Percentiles rank a stretch among this genome's conserved stretches.
phyloP scores from a whole-genome alignment of 257 asterid genomes.

The Fraxinus americana region DNA sequence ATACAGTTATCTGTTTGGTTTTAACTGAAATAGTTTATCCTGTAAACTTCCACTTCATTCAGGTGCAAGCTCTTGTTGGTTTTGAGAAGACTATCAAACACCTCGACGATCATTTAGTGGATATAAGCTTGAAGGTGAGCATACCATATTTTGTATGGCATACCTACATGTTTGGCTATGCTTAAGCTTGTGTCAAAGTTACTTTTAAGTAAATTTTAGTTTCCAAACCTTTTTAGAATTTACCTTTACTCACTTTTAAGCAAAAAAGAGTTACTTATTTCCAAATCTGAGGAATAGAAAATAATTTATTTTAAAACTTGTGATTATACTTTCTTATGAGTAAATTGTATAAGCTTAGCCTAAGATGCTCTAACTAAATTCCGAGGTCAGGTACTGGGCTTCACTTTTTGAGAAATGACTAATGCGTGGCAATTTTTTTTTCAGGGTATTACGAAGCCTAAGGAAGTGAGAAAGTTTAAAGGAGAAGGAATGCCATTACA shows the following conservation, averaged over 20 bases:
- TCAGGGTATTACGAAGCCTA: conserved; percentile 85
- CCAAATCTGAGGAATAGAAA: background rate
- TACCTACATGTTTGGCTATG: background rate
- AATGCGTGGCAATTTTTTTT: too few relatives aligned
- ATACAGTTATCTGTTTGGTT: background rate
- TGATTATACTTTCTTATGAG: background rate
- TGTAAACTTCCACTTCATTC: conserved; percentile 6
- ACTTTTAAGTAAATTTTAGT: background rate
- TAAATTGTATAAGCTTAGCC: background rate
- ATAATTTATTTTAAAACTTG: background rate
- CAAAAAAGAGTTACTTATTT: too few relatives aligned
- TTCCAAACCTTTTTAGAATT: background rate
- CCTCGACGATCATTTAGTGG: conserved; percentile 86
- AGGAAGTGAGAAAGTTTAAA: conserved; percentile 83
- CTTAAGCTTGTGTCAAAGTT: background rate
- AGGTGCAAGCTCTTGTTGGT: conserved; percentile 99
- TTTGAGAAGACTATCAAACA: conserved; percentile 85
- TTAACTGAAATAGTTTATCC: background rate
- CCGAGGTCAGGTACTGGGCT: background rate
- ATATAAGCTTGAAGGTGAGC: conserved; percentile 79
- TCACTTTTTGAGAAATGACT: background rate
- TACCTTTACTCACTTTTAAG: background rate
- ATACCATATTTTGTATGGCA: background rate
- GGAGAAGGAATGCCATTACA: conserved; percentile 97
- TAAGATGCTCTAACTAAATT: background rate